Evolutionary conservation across 2,329 filamentous ascomycete genomes (phyloP).

Genomic region (Davidsoniella eucalypti): DNA sequence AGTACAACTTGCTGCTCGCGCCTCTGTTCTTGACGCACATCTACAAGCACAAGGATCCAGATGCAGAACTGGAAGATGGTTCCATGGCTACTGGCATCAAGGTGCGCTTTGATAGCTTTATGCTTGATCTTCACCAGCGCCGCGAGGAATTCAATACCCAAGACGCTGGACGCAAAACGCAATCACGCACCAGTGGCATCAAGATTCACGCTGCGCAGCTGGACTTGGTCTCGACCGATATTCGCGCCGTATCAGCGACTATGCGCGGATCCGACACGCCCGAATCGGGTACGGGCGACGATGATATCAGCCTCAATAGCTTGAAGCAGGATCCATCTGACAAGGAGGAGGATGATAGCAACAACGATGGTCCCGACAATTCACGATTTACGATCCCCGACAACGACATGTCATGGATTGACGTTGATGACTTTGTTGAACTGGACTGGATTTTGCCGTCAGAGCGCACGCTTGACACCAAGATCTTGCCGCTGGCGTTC

Average conservation of each 20-base stretch:
- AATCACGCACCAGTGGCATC: constrained; percentile 77
- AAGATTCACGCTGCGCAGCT: constrained; percentile 90
- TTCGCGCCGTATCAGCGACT: constrained; percentile 81
- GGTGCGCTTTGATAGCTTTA: constrained; percentile 88
- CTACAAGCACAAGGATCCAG: constrained; percentile 93
- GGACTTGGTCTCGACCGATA: constrained; percentile 79
- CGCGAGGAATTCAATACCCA: constrained; percentile 80
- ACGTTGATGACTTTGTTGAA: constrained; percentile 99
- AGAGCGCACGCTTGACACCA: constrained; percentile 79
- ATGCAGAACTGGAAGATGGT: constrained; percentile 59
- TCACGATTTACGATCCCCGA: constrained; percentile 92
- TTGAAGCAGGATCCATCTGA: constrained; percentile 6
- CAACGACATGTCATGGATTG: constrained; percentile 89
- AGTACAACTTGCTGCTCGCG: constrained; percentile 85
- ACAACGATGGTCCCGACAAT: constrained; percentile 44
- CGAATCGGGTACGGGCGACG: not conserved
- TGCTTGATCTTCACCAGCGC: constrained; percentile 88
- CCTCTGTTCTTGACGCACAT: constrained; percentile 92
- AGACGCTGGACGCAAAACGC: constrained; percentile 58
- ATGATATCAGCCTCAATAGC: not conserved
- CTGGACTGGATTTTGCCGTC: constrained; percentile 89
- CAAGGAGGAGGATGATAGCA: constrained; percentile 32
- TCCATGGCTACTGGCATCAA: constrained; percentile 94
- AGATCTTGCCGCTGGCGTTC: constrained; percentile 81
- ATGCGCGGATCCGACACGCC: constrained; percentile 55